Base-by-base conservation (phyloP, 1,139 yeast genomes). In the Geotrichum reessii region DNA sequence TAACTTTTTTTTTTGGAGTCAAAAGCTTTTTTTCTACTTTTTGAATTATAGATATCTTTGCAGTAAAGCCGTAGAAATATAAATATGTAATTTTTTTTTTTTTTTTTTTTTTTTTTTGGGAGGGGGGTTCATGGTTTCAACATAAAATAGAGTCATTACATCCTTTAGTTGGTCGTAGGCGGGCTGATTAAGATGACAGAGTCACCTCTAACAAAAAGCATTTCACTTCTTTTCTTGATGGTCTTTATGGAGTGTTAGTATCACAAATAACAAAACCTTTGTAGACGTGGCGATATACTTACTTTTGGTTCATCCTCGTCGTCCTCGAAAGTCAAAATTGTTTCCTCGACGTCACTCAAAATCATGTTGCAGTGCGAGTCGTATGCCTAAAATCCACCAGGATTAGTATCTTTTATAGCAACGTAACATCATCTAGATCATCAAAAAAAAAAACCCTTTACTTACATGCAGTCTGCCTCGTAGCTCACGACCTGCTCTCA, bases 351-450 rank as follows among this genome's bases (percentile, higher is more conserved):
- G 66, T 95, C 96, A 67, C 98, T 91, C 65, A 93, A 81, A 49
- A 93, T 97, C 81, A 95, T 84, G 72, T 95, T 93, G 74, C 98
- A 93, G 74, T 93, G 98, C 54, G 96, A 87, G 73, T 93, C 98
- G 73, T 89, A 93, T 1, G 97, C 97, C 80, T 77, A 59, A 24
- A 47, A 21, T 42, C 24, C 12, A 50, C 12, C 25, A 12, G 12
- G 2, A 4, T 49, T n/a, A 19, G 24, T 21, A 21, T 47, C 7
- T 2, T 47, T 47, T 9, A 8, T 21, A 11, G 9, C 27, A 17
- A n/a, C 17, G 14, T 21, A 22, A 9, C 12, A 2, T 25, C 28
- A 7, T 25, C 28, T 25, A 25, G 4, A 25, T 25, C 24, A 7
- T n/a, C 33, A 46, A 53, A 47, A 12, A 27, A 4, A n/a, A 12